phyloP scores from a whole-genome alignment of 2,329 filamentous ascomycete species.

The Apiospora sp. region DNA sequence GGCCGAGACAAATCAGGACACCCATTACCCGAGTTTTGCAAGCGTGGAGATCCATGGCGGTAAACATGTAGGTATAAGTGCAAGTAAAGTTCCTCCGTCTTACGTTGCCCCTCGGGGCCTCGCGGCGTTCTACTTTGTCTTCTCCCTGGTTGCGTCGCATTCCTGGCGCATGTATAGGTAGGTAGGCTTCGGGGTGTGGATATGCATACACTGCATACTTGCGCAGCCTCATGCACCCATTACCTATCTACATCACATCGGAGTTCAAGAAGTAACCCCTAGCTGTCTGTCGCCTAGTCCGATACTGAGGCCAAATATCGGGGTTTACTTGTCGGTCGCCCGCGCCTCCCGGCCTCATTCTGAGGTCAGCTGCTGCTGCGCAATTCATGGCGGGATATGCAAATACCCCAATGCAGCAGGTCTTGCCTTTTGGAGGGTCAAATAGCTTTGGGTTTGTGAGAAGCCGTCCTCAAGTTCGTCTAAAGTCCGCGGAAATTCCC shows the following conservation, averaged over 20 bases:
- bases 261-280: neutral
- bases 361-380: conserved; percentile 1
- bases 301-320: conserved; percentile 5
- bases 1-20: neutral
- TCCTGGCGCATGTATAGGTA: neutral
- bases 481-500: neutral
- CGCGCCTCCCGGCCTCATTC: conserved; percentile 13
- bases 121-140: neutral
- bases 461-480: neutral
- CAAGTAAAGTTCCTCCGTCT: conserved; percentile 17
- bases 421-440: neutral
- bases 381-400: neutral
- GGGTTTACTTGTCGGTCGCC: neutral
- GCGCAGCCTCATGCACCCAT: neutral
- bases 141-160: neutral
- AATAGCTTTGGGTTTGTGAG: neutral
- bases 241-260: neutral
- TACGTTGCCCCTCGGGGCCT: neutral
- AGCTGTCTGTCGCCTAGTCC: neutral
- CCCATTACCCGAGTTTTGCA: neutral
- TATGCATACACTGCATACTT: neutral
- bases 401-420: neutral
- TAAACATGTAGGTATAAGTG: neutral
- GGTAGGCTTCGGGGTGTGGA: neutral
- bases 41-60: neutral